A percentile compares a stretch with the other conserved stretches of the same genome.
These are phyloP conservation scores for Rhodotorula glutinis DNA, from an alignment of 1,284 basidiomycete species.

Conservation along the genomic window DNA sequence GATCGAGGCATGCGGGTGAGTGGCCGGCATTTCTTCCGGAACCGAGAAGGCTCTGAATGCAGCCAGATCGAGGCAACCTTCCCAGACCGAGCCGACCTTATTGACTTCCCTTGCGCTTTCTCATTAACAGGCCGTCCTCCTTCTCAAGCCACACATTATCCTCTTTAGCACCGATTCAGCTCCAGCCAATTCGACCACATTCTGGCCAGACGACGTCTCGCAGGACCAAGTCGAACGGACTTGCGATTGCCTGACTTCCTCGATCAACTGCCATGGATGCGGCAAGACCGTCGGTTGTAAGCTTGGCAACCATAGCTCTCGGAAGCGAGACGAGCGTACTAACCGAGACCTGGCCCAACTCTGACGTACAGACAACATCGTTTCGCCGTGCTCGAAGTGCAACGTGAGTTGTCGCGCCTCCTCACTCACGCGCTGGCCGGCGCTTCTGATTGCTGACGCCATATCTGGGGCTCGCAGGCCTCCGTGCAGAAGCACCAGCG, in stretches of 20 bases:
- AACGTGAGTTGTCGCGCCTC: constrained; percentile 50
- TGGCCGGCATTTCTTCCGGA: constrained; percentile 18
- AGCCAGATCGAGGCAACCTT: neutral
- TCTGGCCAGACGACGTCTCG: constrained; percentile 47
- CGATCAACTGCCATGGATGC: constrained; percentile 75
- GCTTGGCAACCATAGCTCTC: constrained; percentile 65
- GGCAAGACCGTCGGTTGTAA: constrained; percentile 71
- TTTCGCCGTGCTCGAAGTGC: constrained; percentile 59
- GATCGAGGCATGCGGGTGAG: constrained; percentile 79
- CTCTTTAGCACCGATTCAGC: constrained; percentile 79
- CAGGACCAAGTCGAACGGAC: constrained; percentile 57
- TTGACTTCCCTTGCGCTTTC: neutral
- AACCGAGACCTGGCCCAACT: constrained; percentile 39
- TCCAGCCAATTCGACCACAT: constrained; percentile 64
- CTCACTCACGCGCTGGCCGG: neutral
- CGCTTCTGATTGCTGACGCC: constrained; percentile 1
- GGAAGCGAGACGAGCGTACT: neutral
- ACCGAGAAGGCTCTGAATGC: too few species aligned
- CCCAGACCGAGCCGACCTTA: neutral
- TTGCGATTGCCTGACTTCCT: constrained; percentile 68
- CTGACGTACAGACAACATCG: constrained; percentile 47
- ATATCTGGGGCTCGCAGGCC: constrained; percentile 43
- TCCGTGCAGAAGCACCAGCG: constrained; percentile 53
- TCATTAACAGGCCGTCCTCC: constrained; percentile 72
- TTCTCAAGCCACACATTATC: constrained; percentile 74